Base-by-base conservation (phyloP, 2,329 filamentous ascomycete genomes). In the Dothiorella sarmentorum region DNA sequence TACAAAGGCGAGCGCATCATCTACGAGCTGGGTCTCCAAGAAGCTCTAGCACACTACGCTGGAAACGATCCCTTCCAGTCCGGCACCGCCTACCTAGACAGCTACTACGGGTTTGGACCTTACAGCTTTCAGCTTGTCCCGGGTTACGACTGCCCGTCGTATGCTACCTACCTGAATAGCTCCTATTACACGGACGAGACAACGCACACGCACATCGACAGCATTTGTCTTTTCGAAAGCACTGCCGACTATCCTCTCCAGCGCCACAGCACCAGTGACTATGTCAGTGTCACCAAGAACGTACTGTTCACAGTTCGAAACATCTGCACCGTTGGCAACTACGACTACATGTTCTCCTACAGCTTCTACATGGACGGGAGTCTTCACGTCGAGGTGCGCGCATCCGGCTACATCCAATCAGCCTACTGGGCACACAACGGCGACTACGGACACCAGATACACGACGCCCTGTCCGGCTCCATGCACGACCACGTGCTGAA, bases 11-110 rank as follows among this genome's bases (percentile, higher is more conserved):
- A 82, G 60, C 72, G 80, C 6, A 67, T 85, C 6, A 69, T 85
- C 10, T 85, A 84, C 59, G 82, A 85, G 61, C 71, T 85, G 1
- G 76, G 77, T 2, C 68, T 85, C 0, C 79, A 84, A 65, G 81
- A 85, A 66, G 81, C 81, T 0, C 67, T 83, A 7, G 77, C 80
- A 1, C 78, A 82, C 56, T 83, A 82, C 57, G 77, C 79, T 1
- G 75, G 78, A 4, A 74, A 73, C 40, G 78, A 82, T 49, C 80
- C 79, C 0, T 66, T 76, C 2, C 75, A 77, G 63, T 76, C 75
- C 1, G 75, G 75, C 15, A 77, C 75, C 0, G 68, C 75, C 0
- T 82, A 80, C 59, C 70, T 81, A 2, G 80, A 82, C 59, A 71
- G 69, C 0, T 78, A 72, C 56, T 80, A 79, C 59, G 77, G 79